Evolutionary conservation across 2,329 filamentous ascomycete species (phyloP).

Genomic region (Calonectria montana): DNA sequence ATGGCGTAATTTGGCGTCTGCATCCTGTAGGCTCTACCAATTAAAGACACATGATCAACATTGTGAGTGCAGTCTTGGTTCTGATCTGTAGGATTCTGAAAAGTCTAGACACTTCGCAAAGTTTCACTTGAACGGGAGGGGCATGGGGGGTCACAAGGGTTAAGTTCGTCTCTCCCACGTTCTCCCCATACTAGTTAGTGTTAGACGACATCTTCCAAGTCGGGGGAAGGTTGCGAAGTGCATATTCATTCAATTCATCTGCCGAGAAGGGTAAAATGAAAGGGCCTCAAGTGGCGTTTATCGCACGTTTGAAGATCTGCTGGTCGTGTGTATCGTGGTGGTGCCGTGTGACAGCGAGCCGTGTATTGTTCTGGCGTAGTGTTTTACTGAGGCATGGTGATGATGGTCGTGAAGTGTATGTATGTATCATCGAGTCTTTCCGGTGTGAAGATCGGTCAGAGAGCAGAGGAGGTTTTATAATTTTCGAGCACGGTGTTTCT

Average conservation of each 20-base stretch:
- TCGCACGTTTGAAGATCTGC: not conserved
- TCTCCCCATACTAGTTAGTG: not conserved
- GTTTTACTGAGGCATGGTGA: not conserved
- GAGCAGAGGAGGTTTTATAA: not conserved
- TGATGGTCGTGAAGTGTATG: not conserved
- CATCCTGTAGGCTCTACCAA: not conserved
- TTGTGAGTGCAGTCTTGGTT: not conserved
- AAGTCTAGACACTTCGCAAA: not conserved
- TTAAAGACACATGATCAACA: not conserved
- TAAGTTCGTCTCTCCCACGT: not conserved
- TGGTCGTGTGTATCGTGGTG: not conserved
- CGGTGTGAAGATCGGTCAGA: not conserved
- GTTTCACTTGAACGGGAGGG: slow-evolving; percentile 3
- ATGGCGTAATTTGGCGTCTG: not conserved
- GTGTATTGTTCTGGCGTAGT: not conserved
- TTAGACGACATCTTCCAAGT: not conserved
- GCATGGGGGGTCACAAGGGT: not conserved
- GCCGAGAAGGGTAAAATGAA: not conserved
- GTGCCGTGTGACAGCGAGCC: not conserved
- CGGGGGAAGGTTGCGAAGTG: not conserved
- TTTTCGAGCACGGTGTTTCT: not conserved
- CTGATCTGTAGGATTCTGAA: not conserved
- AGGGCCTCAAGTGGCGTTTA: slow-evolving; percentile 3
- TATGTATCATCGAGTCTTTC: not conserved
- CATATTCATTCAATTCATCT: not conserved